phyloP scores from a whole-genome alignment of 2,329 filamentous ascomycete genomes.

The Alternaria atra region DNA sequence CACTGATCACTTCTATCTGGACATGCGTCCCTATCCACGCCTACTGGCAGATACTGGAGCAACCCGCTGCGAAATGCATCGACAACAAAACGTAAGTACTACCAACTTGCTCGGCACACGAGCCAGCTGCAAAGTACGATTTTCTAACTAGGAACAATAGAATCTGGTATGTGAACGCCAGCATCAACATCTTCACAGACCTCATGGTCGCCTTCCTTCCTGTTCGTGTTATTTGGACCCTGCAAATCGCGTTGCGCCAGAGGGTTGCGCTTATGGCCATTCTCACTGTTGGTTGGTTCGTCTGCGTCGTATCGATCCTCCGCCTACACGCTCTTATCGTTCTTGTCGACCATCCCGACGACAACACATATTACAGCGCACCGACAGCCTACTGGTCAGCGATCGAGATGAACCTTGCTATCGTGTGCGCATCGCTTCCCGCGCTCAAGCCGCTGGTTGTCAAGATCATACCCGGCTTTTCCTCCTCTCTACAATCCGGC shows the following conservation, averaged over 20 bases:
- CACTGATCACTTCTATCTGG: slow-evolving; percentile 26
- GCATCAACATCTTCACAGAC: slow-evolving; percentile 37
- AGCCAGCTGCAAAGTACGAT: background rate
- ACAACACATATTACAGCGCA: slow-evolving; percentile 35
- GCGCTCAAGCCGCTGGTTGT: slow-evolving; percentile 41
- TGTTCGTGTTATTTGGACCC: slow-evolving; percentile 32
- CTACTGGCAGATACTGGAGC: slow-evolving; percentile 31
- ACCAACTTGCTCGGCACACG: background rate
- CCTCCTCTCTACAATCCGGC: slow-evolving; percentile 16
- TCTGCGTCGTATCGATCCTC: slow-evolving; percentile 44
- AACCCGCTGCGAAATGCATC: slow-evolving; percentile 27
- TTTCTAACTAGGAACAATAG: slow-evolving; percentile 11
- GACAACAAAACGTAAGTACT: slow-evolving; percentile 25
- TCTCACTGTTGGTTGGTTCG: slow-evolving; percentile 45
- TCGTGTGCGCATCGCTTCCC: slow-evolving; percentile 45
- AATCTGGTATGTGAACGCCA: slow-evolving; percentile 33
- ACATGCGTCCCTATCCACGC: slow-evolving; percentile 35
- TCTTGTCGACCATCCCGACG: slow-evolving; percentile 24
- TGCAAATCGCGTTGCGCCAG: slow-evolving; percentile 34
- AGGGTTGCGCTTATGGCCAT: slow-evolving; percentile 33
- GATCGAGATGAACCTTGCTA: slow-evolving; percentile 44
- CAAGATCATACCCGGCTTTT: slow-evolving; percentile 33
- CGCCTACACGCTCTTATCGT: slow-evolving; percentile 33
- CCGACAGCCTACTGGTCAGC: slow-evolving; percentile 39
- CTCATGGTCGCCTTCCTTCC: slow-evolving; percentile 37